Evolutionary conservation across 2,329 filamentous ascomycete species (phyloP), one percentile per base, ranked within the genome.

Genomic region (Ophiostoma triangulosporum): DNA sequence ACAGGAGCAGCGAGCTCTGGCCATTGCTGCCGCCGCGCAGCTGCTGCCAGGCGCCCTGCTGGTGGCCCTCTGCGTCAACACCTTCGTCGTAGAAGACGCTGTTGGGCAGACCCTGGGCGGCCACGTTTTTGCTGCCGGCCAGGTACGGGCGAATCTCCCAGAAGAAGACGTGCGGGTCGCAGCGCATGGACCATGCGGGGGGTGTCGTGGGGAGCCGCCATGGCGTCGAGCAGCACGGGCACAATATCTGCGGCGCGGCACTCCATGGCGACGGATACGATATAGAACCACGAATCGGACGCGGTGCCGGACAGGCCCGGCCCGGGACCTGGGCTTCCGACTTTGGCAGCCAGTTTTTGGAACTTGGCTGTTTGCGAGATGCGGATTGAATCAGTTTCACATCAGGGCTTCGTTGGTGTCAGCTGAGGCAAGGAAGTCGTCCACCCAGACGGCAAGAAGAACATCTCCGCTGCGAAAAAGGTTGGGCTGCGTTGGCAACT

Each of bases 201-300:
- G 40, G 14, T 17, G 40, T 27, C 22, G 6, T 7, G 14, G 9
- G 40, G 24, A 6, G 15, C 15, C 43, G 3, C 5, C 45, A 96
- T 83, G 2, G 90, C 90, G 27, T 76, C 69, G 24, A 94, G 72
- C 82, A 95, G 89, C 53, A 83, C 67, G 0, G 87, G 84, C 55
- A 96, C 82, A 32, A 88, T 79, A 0, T 76, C 73, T 0, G 83
- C 89, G 0, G 85, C 88, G 48, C 82, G 77, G 32, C 88, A 85
- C 69, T 97, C 91, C 65, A 96, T 94, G 17, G 90, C 89, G 1
- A 93, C 85, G 0, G 88, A 95, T 57, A 96, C 59, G 35, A 93
- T 74, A 61, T 90, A 90, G 69, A 97, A 97, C 91, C 91, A 96
- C 61, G 89, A 88, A 68, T 97, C 91, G 60, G 94, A 89, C 50